These are phyloP conservation scores for Margaritispora aquatica DNA, from an alignment of 495 filamentous ascomycete genomes.

Conservation along the genomic window DNA sequence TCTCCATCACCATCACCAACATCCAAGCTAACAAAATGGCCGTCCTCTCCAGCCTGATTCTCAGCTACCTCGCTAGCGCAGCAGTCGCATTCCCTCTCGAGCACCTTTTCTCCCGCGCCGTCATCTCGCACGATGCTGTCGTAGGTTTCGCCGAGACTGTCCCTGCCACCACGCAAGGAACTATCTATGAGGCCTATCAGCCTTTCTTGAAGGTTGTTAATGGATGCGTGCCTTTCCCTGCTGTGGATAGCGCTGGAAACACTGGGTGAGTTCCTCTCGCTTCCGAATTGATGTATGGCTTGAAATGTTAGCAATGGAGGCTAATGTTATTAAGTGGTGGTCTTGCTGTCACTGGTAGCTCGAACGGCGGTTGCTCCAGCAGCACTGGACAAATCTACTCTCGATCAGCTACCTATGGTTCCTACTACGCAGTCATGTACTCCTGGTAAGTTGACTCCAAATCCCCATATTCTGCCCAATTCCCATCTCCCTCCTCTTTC, in stretches of 20 bases:
- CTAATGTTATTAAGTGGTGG: constrained; percentile 31
- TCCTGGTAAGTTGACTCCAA: constrained; percentile 30
- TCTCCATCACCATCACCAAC: background rate
- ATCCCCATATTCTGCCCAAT: no score
- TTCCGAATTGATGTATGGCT: no score
- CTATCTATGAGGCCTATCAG: constrained; percentile 42
- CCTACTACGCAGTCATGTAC: constrained; percentile 44
- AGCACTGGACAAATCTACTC: constrained; percentile 47
- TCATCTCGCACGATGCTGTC: constrained; percentile 36
- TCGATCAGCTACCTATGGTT: constrained; percentile 25
- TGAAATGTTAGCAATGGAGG: background rate
- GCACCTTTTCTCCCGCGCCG: constrained; percentile 23
- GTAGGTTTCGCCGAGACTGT: constrained; percentile 43
- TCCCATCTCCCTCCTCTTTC: no score
- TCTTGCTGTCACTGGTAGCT: constrained; percentile 30
- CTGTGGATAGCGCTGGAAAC: constrained; percentile 41
- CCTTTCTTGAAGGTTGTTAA: constrained; percentile 43
- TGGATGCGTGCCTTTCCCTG: constrained; percentile 51
- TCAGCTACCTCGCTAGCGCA: background rate
- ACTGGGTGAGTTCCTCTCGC: constrained; percentile 34
- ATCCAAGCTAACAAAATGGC: background rate
- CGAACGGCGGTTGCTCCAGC: constrained; percentile 35
- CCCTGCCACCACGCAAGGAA: constrained; percentile 34
- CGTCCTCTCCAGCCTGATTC: background rate
- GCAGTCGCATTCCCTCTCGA: background rate